phyloP scores from a whole-genome alignment of 192 early-diverging fungal species.

The Anaeromyces robustus region DNA sequence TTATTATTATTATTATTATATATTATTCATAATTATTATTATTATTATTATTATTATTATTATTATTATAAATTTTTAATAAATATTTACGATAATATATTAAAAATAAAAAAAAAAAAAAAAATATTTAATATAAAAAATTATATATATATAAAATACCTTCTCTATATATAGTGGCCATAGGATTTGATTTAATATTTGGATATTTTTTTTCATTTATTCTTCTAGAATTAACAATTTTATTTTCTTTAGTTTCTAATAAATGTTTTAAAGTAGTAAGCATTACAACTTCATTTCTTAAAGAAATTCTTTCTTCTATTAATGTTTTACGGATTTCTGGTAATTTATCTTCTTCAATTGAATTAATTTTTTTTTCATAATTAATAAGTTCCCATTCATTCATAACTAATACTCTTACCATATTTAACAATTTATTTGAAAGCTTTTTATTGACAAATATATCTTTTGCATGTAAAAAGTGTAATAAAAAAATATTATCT shows the following conservation, averaged over 20 bases:
- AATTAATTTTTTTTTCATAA: not conserved
- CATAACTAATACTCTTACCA: conserved; percentile 55
- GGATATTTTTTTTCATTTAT: not conserved
- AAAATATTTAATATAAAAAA: no score
- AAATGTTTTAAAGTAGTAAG: conserved; percentile 22
- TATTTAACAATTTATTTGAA: conserved; percentile 21
- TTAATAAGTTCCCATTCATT: conserved; percentile 11
- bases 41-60: no score
- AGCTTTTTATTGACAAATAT: conserved; percentile 10
- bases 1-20: no score
- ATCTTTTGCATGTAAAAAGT: conserved; percentile 22
- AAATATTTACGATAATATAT: no score
- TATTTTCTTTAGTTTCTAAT: conserved; percentile 16
- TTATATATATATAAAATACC: not conserved
- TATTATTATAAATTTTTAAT: no score
- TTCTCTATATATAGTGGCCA: not conserved
- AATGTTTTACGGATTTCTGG: not conserved
- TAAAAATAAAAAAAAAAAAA: no score
- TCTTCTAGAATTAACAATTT: not conserved
- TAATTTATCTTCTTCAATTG: conserved; percentile 13
- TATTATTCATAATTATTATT: no score
- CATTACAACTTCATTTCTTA: conserved; percentile 44
- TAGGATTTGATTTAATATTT: not conserved
- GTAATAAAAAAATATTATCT: conserved; percentile 14
- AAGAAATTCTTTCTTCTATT: conserved; percentile 15